Evolutionary conservation across 1,284 basidiomycete species (phyloP).

Genomic region (Cutaneotrichosporon sp.): DNA sequence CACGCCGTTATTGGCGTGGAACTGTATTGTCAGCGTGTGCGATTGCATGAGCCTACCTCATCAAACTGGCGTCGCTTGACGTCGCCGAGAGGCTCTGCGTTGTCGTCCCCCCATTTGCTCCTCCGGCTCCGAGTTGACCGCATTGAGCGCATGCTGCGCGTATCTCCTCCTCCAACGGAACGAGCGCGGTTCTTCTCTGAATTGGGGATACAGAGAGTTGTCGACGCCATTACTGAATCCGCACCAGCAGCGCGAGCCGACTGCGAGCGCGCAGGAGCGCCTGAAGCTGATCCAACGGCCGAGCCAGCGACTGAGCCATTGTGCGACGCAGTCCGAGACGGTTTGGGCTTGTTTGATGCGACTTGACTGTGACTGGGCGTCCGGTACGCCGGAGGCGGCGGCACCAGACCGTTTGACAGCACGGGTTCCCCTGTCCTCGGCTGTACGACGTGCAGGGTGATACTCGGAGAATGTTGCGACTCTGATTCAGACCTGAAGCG

Average conservation of each 20-base stretch:
- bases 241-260: neutral
- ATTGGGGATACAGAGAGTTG: slow-evolving; percentile 12
- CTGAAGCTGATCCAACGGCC: neutral
- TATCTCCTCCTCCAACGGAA: slow-evolving; percentile 10
- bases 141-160: slow-evolving; percentile 16
- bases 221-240: slow-evolving; percentile 10
- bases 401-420: neutral
- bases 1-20: slow-evolving; percentile 86
- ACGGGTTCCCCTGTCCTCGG: slow-evolving; percentile 10
- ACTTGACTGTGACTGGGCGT: neutral
- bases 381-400: slow-evolving; percentile 2
- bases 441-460: slow-evolving; percentile 18
- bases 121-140: slow-evolving; percentile 28
- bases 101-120: slow-evolving; percentile 42
- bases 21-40: slow-evolving; percentile 49
- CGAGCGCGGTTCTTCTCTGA: slow-evolving; percentile 9
- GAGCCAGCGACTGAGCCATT: slow-evolving; percentile 1
- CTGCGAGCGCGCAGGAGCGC: neutral
- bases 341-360: neutral
- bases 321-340: neutral
- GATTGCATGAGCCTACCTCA: slow-evolving; percentile 25
- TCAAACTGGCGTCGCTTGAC: slow-evolving; percentile 36
- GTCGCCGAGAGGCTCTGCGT: slow-evolving; percentile 42
- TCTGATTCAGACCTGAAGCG: slow-evolving; percentile 35
- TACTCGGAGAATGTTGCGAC: slow-evolving; percentile 22